Conservation (phyloP, 805 yeast genomes). For the Suhomyces sp. region DNA sequence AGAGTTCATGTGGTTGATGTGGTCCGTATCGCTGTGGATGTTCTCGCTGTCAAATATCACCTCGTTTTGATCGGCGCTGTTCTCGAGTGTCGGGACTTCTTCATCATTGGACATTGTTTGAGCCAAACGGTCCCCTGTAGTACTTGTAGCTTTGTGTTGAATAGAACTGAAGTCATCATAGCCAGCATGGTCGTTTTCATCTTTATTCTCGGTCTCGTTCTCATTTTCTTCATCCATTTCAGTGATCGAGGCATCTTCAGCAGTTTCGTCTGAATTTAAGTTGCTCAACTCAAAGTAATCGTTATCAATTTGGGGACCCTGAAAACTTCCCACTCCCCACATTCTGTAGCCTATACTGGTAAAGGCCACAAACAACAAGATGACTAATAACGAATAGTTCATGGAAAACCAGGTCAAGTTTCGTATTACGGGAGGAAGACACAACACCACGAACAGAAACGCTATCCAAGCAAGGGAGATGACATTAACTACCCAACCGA, state of each 20-base stretch:
- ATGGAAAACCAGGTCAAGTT: constrained; percentile 38
- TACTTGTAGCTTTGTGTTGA: neutral
- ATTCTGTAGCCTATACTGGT: constrained; percentile 50
- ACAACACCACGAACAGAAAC: constrained; percentile 57
- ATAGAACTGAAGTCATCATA: neutral
- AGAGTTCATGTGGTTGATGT: neutral
- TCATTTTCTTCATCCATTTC: constrained; percentile 14
- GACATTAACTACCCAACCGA: constrained; percentile 64
- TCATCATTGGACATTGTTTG: neutral
- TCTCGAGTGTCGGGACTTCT: neutral
- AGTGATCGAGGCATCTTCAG: constrained; percentile 12
- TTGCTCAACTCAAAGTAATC: constrained; percentile 40
- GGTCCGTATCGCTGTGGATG: neutral
- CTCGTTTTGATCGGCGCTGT: neutral
- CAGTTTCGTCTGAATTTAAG: constrained; percentile 16
- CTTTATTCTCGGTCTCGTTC: neutral
- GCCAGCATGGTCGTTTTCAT: neutral
- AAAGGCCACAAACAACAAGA: constrained; percentile 44
- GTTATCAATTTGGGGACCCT: constrained; percentile 57
- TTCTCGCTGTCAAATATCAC: neutral
- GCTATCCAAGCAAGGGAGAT: constrained; percentile 60
- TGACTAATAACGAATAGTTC: constrained; percentile 69
- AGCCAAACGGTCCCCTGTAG: neutral
- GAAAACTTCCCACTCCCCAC: constrained; percentile 64
- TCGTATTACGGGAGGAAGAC: constrained; percentile 64